Evolutionary conservation across 2,329 filamentous ascomycete species (phyloP).

Genomic region (Ophiostoma pallidulum): DNA sequence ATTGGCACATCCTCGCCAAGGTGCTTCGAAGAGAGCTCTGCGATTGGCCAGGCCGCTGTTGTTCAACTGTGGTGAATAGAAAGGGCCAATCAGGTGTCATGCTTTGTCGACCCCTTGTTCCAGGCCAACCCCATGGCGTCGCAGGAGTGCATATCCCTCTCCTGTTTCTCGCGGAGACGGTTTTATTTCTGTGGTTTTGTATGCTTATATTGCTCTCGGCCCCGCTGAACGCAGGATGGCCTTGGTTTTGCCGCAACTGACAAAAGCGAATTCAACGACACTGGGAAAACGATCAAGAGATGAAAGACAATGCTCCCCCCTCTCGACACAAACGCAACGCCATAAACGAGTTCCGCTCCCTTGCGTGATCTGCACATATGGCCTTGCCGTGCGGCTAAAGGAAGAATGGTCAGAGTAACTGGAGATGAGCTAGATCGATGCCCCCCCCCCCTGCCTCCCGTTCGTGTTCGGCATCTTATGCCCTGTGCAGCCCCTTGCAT

Average conservation of each 20-base stretch:
- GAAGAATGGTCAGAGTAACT: background rate
- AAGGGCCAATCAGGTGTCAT: slow-evolving; percentile 6
- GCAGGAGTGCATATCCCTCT: slow-evolving; percentile 5
- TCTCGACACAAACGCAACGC: background rate
- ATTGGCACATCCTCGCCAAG: no score
- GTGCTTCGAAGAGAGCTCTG: no score
- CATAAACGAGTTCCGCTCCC: background rate
- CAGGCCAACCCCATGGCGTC: background rate
- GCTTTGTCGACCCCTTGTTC: slow-evolving; percentile 6
- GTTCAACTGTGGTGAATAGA: no score
- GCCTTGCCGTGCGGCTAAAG: slow-evolving; percentile 4
- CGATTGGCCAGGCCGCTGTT: no score
- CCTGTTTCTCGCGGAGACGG: background rate
- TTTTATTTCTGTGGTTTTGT: no score
- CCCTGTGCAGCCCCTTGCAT: no score
- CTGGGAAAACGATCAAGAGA: no score
- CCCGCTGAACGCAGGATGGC: no score
- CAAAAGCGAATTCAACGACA: no score
- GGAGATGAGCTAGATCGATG: background rate
- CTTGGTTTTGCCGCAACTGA: no score
- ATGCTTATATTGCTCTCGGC: no score
- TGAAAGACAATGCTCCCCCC: background rate
- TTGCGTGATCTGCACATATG: slow-evolving; percentile 10
- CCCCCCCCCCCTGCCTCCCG: background rate
- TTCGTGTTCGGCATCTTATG: background rate